These are phyloP conservation scores for Oryza glumipatula DNA, from an alignment of 176 grass and related monocot genomes.

Conservation along the genomic window DNA sequence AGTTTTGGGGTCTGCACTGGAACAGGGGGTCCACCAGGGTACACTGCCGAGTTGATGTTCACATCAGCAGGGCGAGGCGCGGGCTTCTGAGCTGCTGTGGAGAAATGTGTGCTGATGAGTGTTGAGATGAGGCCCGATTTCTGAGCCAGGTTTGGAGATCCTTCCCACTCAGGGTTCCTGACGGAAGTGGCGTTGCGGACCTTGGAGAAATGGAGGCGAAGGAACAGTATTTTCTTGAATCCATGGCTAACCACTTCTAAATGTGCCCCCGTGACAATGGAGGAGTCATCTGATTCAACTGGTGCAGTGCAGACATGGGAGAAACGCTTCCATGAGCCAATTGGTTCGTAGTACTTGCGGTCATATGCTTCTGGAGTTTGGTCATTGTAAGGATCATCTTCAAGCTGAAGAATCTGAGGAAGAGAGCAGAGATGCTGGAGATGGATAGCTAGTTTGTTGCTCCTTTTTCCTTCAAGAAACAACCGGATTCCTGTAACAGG, in stretches of 20 bases:
- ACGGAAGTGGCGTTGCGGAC: conserved; percentile 53
- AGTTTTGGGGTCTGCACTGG: conserved; percentile 74
- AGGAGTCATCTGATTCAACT: conserved; percentile 69
- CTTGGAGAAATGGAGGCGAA: conserved; percentile 71
- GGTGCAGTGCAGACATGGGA: conserved; percentile 92
- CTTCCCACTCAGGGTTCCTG: conserved; percentile 79
- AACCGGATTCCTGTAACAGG: conserved; percentile 83
- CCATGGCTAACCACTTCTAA: conserved; percentile 70
- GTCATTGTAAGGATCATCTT: conserved; percentile 60
- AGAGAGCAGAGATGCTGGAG: conserved; percentile 92
- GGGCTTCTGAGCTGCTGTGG: conserved; percentile 65
- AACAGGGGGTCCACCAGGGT: not conserved
- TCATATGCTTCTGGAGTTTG: conserved; percentile 59
- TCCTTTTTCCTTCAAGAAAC: conserved; percentile 94
- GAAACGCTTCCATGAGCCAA: conserved; percentile 79
- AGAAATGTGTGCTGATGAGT: conserved; percentile 95
- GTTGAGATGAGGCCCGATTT: conserved; percentile 95
- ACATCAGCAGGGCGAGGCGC: conserved; percentile 71
- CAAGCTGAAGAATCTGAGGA: conserved; percentile 79
- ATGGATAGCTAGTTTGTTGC: conserved; percentile 93
- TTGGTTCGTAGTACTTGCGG: conserved; percentile 80
- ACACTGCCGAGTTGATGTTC: conserved; percentile 77
- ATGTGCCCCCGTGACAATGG: conserved; percentile 82
- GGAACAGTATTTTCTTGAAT: conserved; percentile 90
- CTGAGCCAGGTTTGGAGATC: conserved; percentile 80